Percentiles rank a stretch among this genome's conserved stretches.
These are phyloP conservation scores for Clohesyomyces aquaticus DNA, from an alignment of 495 filamentous ascomycete species.

Conservation along the genomic window DNA sequence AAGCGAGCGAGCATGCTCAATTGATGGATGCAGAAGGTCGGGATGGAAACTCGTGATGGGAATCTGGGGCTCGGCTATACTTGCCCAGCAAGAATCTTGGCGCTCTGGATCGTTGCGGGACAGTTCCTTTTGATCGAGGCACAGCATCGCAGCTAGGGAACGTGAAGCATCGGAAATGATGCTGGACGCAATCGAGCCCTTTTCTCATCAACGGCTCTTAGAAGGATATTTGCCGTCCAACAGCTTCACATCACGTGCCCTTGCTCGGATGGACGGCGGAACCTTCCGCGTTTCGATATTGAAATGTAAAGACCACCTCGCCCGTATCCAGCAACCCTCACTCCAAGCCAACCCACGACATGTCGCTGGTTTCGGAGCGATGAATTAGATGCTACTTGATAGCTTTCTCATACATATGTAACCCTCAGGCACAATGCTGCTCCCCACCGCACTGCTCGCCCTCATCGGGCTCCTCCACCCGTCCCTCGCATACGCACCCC, in stretches of 20 bases:
- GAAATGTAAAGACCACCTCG: neutral
- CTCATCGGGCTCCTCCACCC: conserved; percentile 32
- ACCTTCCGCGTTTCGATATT: neutral
- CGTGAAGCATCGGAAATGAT: too few relatives aligned
- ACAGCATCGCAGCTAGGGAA: too few relatives aligned
- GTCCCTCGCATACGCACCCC: conserved; percentile 65
- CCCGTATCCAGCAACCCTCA: neutral
- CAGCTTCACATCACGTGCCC: conserved; percentile 6
- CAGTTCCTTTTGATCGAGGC: too few relatives aligned
- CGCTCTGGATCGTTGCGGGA: conserved; percentile 14
- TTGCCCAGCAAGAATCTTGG: conserved; percentile 23
- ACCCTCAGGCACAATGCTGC: conserved; percentile 3
- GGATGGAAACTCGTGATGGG: conserved; percentile 13
- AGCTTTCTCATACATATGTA: conserved; percentile 4
- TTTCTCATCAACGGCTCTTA: too few relatives aligned
- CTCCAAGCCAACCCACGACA: neutral
- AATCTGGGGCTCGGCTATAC: conserved; percentile 17
- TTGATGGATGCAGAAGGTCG: neutral
- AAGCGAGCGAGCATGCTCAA: conserved; percentile 31
- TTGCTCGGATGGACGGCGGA: neutral
- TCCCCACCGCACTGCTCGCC: conserved; percentile 10
- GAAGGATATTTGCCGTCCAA: too few relatives aligned
- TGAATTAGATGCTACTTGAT: too few relatives aligned
- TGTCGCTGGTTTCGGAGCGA: neutral
- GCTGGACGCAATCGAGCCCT: too few relatives aligned